phyloP scores from a whole-genome alignment of 2,329 filamentous ascomycete genomes.

The Ophiocordyceps camponoti-saundersi region DNA sequence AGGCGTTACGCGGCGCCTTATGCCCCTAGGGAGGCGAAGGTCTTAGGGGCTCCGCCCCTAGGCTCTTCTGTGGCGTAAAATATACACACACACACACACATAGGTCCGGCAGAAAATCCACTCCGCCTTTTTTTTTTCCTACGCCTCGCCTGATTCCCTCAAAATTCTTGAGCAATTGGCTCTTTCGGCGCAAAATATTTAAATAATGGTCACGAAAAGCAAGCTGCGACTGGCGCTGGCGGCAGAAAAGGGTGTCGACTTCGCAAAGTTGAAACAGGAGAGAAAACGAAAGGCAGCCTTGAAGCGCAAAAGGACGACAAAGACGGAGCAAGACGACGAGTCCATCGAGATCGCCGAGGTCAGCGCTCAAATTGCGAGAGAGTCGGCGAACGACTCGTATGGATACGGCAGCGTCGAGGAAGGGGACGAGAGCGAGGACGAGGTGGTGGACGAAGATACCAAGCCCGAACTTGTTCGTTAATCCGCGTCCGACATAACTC shows the following conservation, averaged over 20 bases:
- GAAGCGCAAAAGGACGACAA: conserved; percentile 11
- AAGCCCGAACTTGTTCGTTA: background rate
- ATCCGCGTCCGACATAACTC: background rate
- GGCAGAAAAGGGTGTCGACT: conserved; percentile 36
- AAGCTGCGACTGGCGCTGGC: conserved; percentile 36
- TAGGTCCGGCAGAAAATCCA: background rate
- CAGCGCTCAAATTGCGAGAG: background rate
- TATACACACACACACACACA: no score
- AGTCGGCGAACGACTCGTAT: background rate
- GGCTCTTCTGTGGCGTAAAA: no score
- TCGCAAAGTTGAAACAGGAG: conserved; percentile 31
- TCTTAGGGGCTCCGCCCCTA: no score
- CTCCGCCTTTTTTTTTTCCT: background rate
- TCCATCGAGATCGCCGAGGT: background rate
- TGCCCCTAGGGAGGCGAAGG: no score
- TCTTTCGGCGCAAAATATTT: background rate
- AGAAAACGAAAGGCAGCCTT: conserved; percentile 27
- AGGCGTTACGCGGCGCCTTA: no score
- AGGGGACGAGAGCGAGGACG: conserved; percentile 9
- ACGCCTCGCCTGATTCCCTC: background rate
- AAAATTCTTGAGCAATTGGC: background rate
- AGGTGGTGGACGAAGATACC: background rate
- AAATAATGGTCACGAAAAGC: conserved; percentile 24
- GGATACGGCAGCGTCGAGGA: conserved; percentile 19
- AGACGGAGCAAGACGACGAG: conserved; percentile 6